Base-by-base conservation (phyloP, 352 stramenopile genomes). In the Pythium sukuiense region DNA sequence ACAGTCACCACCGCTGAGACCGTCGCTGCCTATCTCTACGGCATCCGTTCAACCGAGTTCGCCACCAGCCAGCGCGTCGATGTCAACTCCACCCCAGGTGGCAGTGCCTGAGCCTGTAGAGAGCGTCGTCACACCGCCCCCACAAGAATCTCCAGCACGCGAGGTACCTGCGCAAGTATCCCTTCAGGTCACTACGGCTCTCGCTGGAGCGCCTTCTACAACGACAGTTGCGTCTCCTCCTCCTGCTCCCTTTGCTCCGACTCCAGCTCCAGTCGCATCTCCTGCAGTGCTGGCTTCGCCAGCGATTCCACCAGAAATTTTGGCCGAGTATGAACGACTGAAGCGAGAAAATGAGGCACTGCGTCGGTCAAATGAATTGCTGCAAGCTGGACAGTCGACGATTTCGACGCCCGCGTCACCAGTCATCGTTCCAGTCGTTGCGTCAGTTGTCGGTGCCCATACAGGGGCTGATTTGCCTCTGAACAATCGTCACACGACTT, bases 341-440 rank as follows among this genome's bases (percentile, higher is more conserved):
- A 88, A 79, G 70, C 71, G 71, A 24, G 83, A 92, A 43, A 92
- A 92, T 62, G 78, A 89, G 54, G 65, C 67, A 20, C 71, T 92
- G 18, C 83, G 81, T 16, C 73, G 73, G 18, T 92, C 81, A 18
- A 92, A 92, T 32, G 81, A 88, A 24, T 65, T 77, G 16, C 73
- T 90, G 0, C 78, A 88, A 71, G 80, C 64, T 5, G 52, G 26
- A 9, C 50, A 54, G 12, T 53, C 61, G 6, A 39, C 49, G 1
- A 24, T 52, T 27, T 30, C 45, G 6, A 14, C n/a, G n/a, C 45
- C 45, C 1, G 5, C 18, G 6, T 52, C 45, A 13, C 45, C 45
- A 16, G n/a, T 52, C n/a, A 8, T 24, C 29, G n/a, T n/a, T 52
- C 18, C 41, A 27, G 16, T 27, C 41, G 13, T 26, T 5, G 41